These are phyloP conservation scores for Psidium friedrichsthalianum DNA, from an alignment of 345 rosid species.

Conservation along the genomic window DNA sequence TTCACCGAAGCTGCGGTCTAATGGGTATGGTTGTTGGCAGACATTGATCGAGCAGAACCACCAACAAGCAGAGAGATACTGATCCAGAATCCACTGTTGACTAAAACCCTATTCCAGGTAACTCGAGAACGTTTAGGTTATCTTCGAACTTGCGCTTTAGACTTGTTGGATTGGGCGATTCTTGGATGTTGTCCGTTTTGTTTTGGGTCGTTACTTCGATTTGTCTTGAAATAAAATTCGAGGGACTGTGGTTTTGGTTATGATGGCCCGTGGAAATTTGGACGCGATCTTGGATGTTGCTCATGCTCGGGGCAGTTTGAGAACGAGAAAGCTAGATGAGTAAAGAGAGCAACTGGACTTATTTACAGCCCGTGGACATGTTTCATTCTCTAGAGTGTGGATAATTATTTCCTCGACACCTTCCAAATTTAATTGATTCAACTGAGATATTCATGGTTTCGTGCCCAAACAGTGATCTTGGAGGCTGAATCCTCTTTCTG, in stretches of 20 bases:
- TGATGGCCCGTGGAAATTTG: not conserved
- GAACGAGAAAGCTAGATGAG: not conserved
- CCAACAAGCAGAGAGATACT: conserved; percentile 79
- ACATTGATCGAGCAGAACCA: conserved; percentile 86
- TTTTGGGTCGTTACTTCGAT: not conserved
- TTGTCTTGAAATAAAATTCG: not conserved
- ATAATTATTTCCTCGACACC: not conserved
- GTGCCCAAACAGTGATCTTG: not conserved
- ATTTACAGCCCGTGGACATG: not conserved
- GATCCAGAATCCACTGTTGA: conserved; percentile 75
- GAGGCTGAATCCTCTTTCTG: not conserved
- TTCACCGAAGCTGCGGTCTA: not conserved
- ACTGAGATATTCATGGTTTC: not conserved
- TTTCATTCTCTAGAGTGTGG: not conserved
- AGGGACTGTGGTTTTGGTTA: not conserved
- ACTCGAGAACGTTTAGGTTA: not conserved
- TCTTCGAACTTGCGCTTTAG: not conserved
- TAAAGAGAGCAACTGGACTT: not conserved
- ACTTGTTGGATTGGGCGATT: not conserved
- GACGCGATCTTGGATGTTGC: not conserved
- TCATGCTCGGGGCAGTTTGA: not conserved
- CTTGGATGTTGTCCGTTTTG: not conserved
- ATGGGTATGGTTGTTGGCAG: conserved; percentile 15
- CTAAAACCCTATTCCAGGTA: conserved; percentile 96
- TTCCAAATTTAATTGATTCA: not conserved